Evolutionary conservation across 108 stramenopile species (phyloP).

Genomic region (Nitzschia palea): DNA sequence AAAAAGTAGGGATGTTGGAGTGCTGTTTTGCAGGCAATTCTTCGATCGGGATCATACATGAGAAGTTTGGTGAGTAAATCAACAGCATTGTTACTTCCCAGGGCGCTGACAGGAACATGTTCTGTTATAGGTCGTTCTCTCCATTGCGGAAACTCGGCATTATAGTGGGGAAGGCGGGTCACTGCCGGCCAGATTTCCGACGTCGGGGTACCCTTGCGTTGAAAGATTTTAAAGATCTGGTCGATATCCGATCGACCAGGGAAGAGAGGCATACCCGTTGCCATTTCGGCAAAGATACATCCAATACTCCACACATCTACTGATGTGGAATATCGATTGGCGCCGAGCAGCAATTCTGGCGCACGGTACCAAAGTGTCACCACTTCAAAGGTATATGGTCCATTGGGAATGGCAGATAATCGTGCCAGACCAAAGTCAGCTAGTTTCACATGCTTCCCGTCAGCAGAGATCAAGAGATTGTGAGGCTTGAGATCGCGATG

Average conservation of each 20-base stretch:
- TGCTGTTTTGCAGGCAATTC: constrained; percentile 82
- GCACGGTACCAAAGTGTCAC: constrained; percentile 99
- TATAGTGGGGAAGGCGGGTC: constrained; percentile 87
- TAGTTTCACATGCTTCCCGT: constrained; percentile 86
- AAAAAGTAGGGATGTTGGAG: constrained; percentile 84
- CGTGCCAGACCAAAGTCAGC: constrained; percentile 98
- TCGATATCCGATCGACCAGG: constrained; percentile 87
- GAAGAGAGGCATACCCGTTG: constrained; percentile 87
- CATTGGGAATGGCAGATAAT: constrained; percentile 77
- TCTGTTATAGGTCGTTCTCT: constrained; percentile 79
- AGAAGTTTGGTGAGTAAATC: constrained; percentile 81
- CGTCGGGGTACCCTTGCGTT: constrained; percentile 91
- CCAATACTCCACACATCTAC: constrained; percentile 97
- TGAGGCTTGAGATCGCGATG: constrained; percentile 94
- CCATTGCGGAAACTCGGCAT: constrained; percentile 91
- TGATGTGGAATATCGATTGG: constrained; percentile 82
- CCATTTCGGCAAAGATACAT: constrained; percentile 98
- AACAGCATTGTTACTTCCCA: constrained; percentile 67
- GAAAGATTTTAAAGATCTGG: constrained; percentile 90
- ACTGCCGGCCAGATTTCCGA: constrained; percentile 87
- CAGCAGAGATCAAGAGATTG: constrained; percentile 82
- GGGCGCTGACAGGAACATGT: constrained; percentile 65
- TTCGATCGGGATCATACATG: constrained; percentile 83
- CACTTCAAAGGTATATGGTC: constrained; percentile 89
- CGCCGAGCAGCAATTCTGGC: constrained; percentile 94